Base-by-base conservation (phyloP, 2,329 filamentous ascomycete genomes). In the Dendryphion nanum region DNA sequence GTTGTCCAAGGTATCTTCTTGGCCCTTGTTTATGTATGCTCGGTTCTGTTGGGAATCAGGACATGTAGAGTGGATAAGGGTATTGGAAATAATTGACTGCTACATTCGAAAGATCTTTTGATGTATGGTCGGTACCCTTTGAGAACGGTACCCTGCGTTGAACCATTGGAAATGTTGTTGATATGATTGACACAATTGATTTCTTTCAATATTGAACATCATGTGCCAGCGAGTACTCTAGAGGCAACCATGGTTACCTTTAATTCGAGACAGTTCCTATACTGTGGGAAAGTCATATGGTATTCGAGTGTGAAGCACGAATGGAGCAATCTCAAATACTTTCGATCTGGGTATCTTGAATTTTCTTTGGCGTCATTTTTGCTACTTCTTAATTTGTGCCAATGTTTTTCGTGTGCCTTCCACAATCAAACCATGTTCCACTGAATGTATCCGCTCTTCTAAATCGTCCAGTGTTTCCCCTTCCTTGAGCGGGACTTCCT, bases 341-440 rank as follows among this genome's bases (percentile, higher is more conserved):
- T 18, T 8, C 34, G 18, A 7, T 29, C 21, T 7, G 15, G 17
- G n/a, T 14, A 17, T 35, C n/a, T 8, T 15, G 12, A 12, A 29
- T 7, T 18, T 18, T 6, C 38, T 15, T n/a, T 19, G n/a, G n/a
- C n/a, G n/a, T n/a, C n/a, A n/a, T 18, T n/a, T 19, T n/a, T 17
- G 2, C 37, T 20, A 37, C 24, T 44, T 48, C 35, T 45, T 33
- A 12, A 71, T 46, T 41, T 62, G 57, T 45, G 70, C 66, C 30
- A 81, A 61, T 7, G 71, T 71, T 52, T 62, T 68, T 45, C 64
- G 71, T 23, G 85, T 83, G 2, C 87, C 89, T 54, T 87, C 78
- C 18, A 95, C 83, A 53, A 95, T 89, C 49, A 89, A 68, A 46
- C 76, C 74, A 71, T 91, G 89, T 71, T 95, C 90, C 19, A 82